Base-by-base conservation (phyloP, 345 rosid genomes). In the Gossypium thurberi region DNA sequence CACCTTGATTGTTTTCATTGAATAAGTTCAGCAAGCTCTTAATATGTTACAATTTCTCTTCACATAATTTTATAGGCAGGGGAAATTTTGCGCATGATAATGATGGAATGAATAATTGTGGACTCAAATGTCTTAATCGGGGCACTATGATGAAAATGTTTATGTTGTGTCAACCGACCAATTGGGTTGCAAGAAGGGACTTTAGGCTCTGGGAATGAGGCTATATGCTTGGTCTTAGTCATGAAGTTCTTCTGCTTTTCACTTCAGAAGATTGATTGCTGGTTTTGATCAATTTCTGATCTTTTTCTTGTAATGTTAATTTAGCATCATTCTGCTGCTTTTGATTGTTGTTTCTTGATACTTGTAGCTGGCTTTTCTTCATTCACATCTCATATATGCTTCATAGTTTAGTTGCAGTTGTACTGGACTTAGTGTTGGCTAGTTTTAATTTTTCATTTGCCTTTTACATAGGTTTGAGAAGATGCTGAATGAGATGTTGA, bases 401-500 rank as follows among this genome's bases (percentile, higher is more conserved):
- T 67, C 12, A 2, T 14, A 25, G 43, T 25, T 67, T 67, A 25
- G 42, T 47, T 67, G 57, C 15, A 3, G 40, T 67, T 18, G 42
- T 25, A 47, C 17, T 14, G 63, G 63, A 58, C 63, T 8, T 58
- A 23, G 62, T 58, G 37, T 33, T 23, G 15, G 53, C 56, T 10
- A 25, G 42, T 67, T 67, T 47, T 67, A 12, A 23, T 8, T 21
- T 33, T 47, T 25, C 42, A 47, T 47, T 25, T 67, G 71, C 56
- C 12, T 44, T 67, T 25, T 47, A 7, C 47, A 8, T 79, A 94
- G 98, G 97, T 76, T 81, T 63, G 94, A 91, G 66, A 91, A 70
- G 83, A 82, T 89, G 25, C 84, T 94, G 69, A 86, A 80, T 46
- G 98, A 90, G 85, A 91, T 91, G 94, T 74, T 91, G 40, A 79